Evolutionary conservation across 257 asterid genomes (phyloP), one percentile per base, ranked within the genome.

Genomic region (Jacaranda copaia): DNA sequence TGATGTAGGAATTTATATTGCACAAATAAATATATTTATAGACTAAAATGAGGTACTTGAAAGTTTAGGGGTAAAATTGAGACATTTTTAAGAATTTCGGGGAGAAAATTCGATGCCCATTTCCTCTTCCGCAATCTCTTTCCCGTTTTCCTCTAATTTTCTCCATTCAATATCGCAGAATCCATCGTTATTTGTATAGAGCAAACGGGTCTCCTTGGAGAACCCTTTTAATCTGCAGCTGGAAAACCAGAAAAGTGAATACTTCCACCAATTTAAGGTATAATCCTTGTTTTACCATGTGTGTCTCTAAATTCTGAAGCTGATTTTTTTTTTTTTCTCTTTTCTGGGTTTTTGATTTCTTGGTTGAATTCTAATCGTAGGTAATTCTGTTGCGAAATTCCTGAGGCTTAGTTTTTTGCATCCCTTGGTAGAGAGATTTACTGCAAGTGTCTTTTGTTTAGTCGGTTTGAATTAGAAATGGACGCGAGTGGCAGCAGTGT

Each of bases 401-500:
- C 51, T 16, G 80, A 70, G 25, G 68, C n/a, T 74, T 62, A 16
- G 53, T 63, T 68, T 56, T 56, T 66, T 64, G 61, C 55, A 49
- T 75, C 32, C 53, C 4, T 61, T 71, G 65, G 7, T 70, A 65
- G 64, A 39, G 72, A 35, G 43, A 18, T 49, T 72, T 35, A 8
- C 59, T 70, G 64, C 53, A 51, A 55, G 42, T 39, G 38, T 67
- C 40, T 59, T 25, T 66, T 72, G 9, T 25, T 32, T 42, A 43
- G 59, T 46, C 64, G n/a, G 68, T 77, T 49, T n/a, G 14, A 53
- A 51, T 46, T 48, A 63, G 56, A 76, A 73, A 93, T 92, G 97
- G 97, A 93, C 84, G 77, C 82, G 70, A 69, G 80, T 61, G 70
- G 81, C 77, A 72, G 81, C 77, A 74, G 75, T 66, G 46, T 59